Evolutionary conservation across 2,329 filamentous ascomycete species (phyloP).

Genomic region (Aphanocladium album): DNA sequence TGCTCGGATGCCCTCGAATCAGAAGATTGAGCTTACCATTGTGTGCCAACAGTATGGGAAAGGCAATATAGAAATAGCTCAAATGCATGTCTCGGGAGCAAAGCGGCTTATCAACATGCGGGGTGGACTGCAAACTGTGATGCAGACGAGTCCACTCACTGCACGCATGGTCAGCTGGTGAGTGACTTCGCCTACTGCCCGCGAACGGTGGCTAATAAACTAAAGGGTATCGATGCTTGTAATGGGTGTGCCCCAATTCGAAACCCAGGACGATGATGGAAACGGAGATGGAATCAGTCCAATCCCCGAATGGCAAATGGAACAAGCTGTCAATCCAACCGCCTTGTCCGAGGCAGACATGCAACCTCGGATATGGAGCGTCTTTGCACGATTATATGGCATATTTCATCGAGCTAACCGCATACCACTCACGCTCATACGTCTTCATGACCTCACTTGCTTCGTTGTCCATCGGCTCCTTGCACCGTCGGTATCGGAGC

Average conservation of each 20-base stretch:
- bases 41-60: constrained; percentile 44
- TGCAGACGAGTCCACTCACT: constrained; percentile 45
- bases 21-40: neutral
- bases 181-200: constrained; percentile 16
- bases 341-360: constrained; percentile 23
- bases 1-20: neutral
- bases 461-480: constrained; percentile 49
- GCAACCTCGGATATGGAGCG: constrained; percentile 29
- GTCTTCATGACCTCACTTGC: constrained; percentile 51
- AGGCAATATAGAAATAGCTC: constrained; percentile 38
- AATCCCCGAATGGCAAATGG: constrained; percentile 42
- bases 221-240: constrained; percentile 54
- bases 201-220: neutral
- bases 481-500: neutral
- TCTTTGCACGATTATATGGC: constrained; percentile 38
- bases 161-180: constrained; percentile 52
- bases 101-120: constrained; percentile 44
- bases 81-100: constrained; percentile 46
- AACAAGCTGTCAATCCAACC: constrained; percentile 5
- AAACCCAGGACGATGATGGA: constrained; percentile 44
- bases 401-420: constrained; percentile 34
- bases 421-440: constrained; percentile 30
- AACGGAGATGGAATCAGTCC: constrained; percentile 44
- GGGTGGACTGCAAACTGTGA: constrained; percentile 45
- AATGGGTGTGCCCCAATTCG: constrained; percentile 47